Evolutionary conservation across 1,284 basidiomycete genomes (phyloP), one percentile per base, ranked within the genome.

Genomic region (Vanrija sp.): DNA sequence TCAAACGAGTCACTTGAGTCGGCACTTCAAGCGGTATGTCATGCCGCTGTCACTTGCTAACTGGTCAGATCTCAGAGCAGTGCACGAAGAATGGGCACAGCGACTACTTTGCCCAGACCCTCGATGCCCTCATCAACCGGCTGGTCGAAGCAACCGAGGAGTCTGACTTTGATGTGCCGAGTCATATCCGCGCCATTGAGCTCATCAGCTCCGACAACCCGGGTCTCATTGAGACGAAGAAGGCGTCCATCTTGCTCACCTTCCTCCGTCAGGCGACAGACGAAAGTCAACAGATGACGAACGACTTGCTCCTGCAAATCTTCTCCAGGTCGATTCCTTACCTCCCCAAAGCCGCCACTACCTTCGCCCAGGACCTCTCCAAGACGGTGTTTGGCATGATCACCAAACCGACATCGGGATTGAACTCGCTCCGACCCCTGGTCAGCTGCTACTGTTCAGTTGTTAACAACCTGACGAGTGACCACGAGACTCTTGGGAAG

Each of bases 381-480:
- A 74, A 81, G 10, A 83, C 85, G 6, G 79, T 97, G 14, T 84
- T 95, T 65, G 88, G 87, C 0, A 91, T 95, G 86, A 87, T 96
- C 38, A 81, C 89, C 65, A 91, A 88, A 65, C 91, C 83, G 38
- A 75, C 82, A 4, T 83, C 87, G 18, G 85, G 87, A 38, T 74
- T 87, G 19, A 60, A 92, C 86, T 85, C 86, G 26, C 75, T 96
- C 38, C 90, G 94, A 76, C 93, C 96, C 74, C 85, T 86, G 8
- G 87, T 98, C 12, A 89, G 89, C 0, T 97, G 94, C 66, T 86
- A 94, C 77, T 95, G 93, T 71, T 83, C 84, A 0, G 87, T 90
- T 3, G 86, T 95, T 1, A 85, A 85, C 49, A 78, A 89, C 65
- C 81, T 98, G 28, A 98, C 96, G 0, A 86, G 90, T 63, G 90